Conservation (phyloP, 768 basidiomycete species). For the Cyclocybe aegerita region DNA sequence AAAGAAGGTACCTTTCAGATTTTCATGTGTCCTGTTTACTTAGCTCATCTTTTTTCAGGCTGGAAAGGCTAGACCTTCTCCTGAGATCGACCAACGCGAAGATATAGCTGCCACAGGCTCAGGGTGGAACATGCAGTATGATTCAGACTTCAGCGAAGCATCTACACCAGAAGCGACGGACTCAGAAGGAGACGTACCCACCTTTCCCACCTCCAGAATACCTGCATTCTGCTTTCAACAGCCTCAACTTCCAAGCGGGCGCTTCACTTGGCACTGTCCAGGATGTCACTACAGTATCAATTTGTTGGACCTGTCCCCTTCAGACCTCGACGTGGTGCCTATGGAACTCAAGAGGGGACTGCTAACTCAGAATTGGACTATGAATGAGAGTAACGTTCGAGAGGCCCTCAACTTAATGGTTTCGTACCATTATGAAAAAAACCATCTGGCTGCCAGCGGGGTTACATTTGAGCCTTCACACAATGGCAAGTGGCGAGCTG, state of each 20-base stretch:
- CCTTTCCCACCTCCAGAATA: constrained; percentile 24
- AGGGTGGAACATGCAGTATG: constrained; percentile 34
- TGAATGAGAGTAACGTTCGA: constrained; percentile 29
- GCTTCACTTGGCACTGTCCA: constrained; percentile 56
- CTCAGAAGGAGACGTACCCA: constrained; percentile 26
- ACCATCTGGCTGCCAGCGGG: constrained; percentile 5
- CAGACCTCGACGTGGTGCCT: constrained; percentile 26
- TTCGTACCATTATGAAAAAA: constrained; percentile 25
- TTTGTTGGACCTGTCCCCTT: constrained; percentile 38
- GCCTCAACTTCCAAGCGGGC: constrained; percentile 40
- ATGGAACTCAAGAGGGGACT: constrained; percentile 21
- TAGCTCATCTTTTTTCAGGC: neutral
- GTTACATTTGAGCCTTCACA: constrained; percentile 1
- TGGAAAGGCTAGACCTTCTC: constrained; percentile 1
- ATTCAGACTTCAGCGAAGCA: constrained; percentile 57
- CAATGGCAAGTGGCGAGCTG: neutral
- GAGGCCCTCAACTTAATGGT: constrained; percentile 21
- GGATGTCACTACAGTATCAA: constrained; percentile 47
- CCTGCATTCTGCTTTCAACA: constrained; percentile 33
- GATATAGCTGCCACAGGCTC: neutral
- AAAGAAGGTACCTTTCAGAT: constrained; percentile 7
- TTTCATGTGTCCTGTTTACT: neutral
- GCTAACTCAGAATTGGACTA: constrained; percentile 33
- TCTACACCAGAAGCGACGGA: constrained; percentile 46
- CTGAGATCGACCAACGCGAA: neutral